Evolutionary conservation across 257 asterid species (phyloP).

Genomic region (Vinca minor): DNA sequence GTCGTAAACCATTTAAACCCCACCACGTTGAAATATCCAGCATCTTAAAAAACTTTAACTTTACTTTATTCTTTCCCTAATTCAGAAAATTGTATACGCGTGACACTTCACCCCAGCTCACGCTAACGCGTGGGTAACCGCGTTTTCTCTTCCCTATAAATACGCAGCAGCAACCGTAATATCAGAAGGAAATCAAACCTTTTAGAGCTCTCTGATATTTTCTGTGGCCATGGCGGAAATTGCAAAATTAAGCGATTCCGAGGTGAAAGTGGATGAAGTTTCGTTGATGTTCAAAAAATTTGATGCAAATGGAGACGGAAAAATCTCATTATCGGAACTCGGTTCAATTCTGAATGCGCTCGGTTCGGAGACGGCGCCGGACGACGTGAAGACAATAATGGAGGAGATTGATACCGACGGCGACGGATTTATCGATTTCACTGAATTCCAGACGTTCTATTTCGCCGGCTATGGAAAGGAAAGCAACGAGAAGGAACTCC

Average conservation of each 20-base stretch:
- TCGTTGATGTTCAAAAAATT: slow-evolving; percentile 37
- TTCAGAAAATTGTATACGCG: slow-evolving; percentile 10
- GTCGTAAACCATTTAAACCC: no score
- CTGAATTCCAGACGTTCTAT: slow-evolving; percentile 65
- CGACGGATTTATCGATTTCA: slow-evolving; percentile 74
- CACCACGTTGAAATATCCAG: background rate
- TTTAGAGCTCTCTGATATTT: slow-evolving; percentile 1
- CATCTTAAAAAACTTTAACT: no score
- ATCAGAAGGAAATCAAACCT: background rate
- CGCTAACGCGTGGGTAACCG: slow-evolving; percentile 25
- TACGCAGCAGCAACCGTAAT: background rate
- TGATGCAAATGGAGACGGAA: slow-evolving; percentile 52
- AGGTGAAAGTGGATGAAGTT: slow-evolving; percentile 16
- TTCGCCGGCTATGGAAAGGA: slow-evolving; percentile 28
- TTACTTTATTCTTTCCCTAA: no score
- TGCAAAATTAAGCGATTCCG: slow-evolving; percentile 8
- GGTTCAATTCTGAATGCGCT: slow-evolving; percentile 31
- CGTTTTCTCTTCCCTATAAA: slow-evolving; percentile 33
- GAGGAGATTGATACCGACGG: slow-evolving; percentile 74
- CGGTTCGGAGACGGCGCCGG: slow-evolving; percentile 46
- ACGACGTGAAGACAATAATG: slow-evolving; percentile 58
- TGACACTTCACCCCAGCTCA: slow-evolving; percentile 7
- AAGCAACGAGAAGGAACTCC: slow-evolving; percentile 43
- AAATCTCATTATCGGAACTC: slow-evolving; percentile 40
- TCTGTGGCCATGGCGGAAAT: slow-evolving; percentile 4